These are phyloP conservation scores for Coprinopsis sp. DNA, from an alignment of 768 basidiomycete genomes.

Conservation along the genomic window DNA sequence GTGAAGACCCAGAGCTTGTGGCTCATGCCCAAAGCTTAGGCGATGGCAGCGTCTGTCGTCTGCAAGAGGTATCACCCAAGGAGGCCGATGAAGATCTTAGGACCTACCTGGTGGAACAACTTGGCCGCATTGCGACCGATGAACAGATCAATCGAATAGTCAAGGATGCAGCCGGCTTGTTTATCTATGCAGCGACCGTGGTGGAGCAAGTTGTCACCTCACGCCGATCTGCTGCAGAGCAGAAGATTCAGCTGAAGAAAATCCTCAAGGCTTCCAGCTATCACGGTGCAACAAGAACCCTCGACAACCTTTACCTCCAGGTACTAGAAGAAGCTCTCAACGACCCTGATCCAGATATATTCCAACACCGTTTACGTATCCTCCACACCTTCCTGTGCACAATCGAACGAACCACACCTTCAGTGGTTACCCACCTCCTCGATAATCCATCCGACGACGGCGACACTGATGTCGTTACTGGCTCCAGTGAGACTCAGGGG, in stretches of 20 bases:
- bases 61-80: slow-evolving; percentile 1
- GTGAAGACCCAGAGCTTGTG: background rate
- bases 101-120: slow-evolving; percentile 1
- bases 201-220: slow-evolving; percentile 18
- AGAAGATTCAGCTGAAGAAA: too few species aligned
- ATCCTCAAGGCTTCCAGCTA: too few species aligned
- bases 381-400: slow-evolving; percentile 21
- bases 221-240: too few species aligned
- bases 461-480: background rate
- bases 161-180: too few species aligned
- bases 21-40: background rate
- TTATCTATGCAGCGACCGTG: slow-evolving; percentile 24
- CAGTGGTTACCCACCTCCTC: slow-evolving; percentile 13
- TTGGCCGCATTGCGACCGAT: background rate
- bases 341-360: slow-evolving; percentile 5
- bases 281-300: slow-evolving; percentile 3
- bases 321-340: slow-evolving; percentile 15
- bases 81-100: slow-evolving; percentile 1
- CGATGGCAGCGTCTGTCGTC: too few species aligned
- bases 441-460: background rate
- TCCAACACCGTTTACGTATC: slow-evolving; percentile 9
- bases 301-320: slow-evolving; percentile 14
- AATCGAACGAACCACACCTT: slow-evolving; percentile 12
- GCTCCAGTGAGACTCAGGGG: background rate
- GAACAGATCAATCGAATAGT: slow-evolving; percentile 11